phyloP scores from a whole-genome alignment of 2,329 filamentous ascomycete species.

The Aspergillus hiratsukae region DNA sequence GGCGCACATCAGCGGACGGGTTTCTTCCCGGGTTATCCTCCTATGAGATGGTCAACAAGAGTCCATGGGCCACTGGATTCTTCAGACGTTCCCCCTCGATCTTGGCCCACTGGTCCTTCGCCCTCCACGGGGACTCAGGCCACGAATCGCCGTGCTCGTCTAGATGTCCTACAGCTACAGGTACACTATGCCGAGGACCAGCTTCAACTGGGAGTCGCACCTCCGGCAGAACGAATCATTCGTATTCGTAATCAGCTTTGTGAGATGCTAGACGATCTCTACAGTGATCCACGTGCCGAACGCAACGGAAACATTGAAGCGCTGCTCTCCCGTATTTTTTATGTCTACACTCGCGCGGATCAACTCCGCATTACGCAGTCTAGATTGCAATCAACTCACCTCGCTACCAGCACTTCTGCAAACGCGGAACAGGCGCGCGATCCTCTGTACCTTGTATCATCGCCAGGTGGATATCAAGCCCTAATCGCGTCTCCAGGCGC shows the following conservation, averaged over 20 bases:
- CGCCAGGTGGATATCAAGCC: constrained; percentile 43
- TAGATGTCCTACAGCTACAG: constrained; percentile 19
- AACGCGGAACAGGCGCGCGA: constrained; percentile 3
- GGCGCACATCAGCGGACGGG: constrained; percentile 4
- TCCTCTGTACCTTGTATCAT: constrained; percentile 42
- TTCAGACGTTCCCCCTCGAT: neutral
- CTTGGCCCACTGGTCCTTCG: neutral
- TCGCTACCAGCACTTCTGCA: neutral
- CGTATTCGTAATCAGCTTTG: constrained; percentile 27
- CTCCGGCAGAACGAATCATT: constrained; percentile 29
- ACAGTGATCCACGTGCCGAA: constrained; percentile 19
- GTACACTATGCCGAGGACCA: constrained; percentile 26
- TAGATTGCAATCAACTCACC: constrained; percentile 4
- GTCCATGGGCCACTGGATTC: neutral
- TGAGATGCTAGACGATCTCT: constrained; percentile 29
- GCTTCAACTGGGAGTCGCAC: constrained; percentile 22
- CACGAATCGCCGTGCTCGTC: constrained; percentile 9
- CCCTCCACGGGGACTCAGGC: constrained; percentile 1
- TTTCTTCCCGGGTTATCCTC: constrained; percentile 1
- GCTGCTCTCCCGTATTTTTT: constrained; percentile 27
- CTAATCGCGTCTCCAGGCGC: constrained; percentile 39
- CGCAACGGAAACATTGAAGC: constrained; percentile 23
- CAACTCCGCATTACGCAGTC: constrained; percentile 25
- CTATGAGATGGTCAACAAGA: constrained; percentile 2
- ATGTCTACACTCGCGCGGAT: constrained; percentile 27